Evolutionary conservation across 148 eudicot species (phyloP), one percentile per base, ranked within the genome.

Genomic region (Rhododendron vialii): DNA sequence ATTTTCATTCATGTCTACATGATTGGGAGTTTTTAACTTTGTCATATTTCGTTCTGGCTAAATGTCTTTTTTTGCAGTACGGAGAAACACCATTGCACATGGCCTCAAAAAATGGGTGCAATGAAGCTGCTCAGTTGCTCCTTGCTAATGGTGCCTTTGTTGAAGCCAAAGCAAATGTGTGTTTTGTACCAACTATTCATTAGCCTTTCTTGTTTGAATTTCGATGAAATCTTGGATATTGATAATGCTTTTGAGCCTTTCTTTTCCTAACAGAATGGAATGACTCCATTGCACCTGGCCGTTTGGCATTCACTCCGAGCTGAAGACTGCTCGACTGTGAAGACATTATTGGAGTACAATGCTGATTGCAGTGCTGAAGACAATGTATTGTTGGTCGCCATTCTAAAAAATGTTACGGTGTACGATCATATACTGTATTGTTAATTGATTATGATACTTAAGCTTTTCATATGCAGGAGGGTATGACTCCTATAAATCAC

Each of bases 61-160:
- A 45, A 7, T 88, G 61, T 81, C 53, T 20, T 63, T 51, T 41
- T 65, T 83, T 88, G 90, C 91, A 97, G 99, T 98, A 98, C 89
- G 99, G 99, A 85, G 99, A 97, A 89, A 98, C 99, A 87, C 99
- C 99, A 57, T 90, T 98, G 89, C 99, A 98, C 90, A 98, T 98
- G 99, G 99, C 99, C 28, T 98, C 98, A 43, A 98, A 98, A 93
- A 95, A 95, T 90, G 98, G 98, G 55, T 98, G 98, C 87, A 93
- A 89, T 90, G 98, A 95, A 83, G 92, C 98, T 86, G 98, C 95
- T 55, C 87, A 89, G 92, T 84, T 95, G 90, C 99, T 98, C 88
- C 98, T 98, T 88, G 90, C 96, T 84, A 93, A 90, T 87, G 98
- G 99, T 84, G 96, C 98, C 85, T 93, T 87, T 86, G 82, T 94